Percentiles rank a stretch among this genome's conserved stretches.
Conservation (phyloP, 495 filamentous ascomycete genomes). For the Aspergillus saccharolyticus region DNA sequence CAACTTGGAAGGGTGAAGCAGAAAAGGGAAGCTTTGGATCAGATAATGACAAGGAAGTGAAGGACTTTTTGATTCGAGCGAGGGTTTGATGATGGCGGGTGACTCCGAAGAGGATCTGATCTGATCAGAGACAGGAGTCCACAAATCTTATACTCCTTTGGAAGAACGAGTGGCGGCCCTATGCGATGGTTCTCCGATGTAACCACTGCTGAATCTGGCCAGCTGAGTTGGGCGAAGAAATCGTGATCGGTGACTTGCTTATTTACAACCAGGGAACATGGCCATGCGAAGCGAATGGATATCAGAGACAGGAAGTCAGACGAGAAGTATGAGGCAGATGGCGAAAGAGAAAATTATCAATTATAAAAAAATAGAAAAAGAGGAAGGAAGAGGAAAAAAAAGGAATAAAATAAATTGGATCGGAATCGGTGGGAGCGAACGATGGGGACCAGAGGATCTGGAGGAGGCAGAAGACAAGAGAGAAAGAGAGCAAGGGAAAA, state of each 20-base stretch:
- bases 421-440: background rate
- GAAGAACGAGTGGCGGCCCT: constrained; percentile 8
- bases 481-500: constrained; percentile 8
- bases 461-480: constrained; percentile 1
- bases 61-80: constrained; percentile 6
- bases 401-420: background rate
- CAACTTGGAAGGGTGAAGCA: constrained; percentile 6
- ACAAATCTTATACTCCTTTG: constrained; percentile 23
- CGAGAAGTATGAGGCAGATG: constrained; percentile 2
- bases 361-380: constrained; percentile 6
- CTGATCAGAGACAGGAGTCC: constrained; percentile 14
- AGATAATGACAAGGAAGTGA: constrained; percentile 3
- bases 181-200: constrained; percentile 20
- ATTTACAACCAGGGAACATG: constrained; percentile 21
- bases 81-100: constrained; percentile 11
- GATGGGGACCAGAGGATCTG: background rate
- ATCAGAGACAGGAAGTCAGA: constrained; percentile 5
- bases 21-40: constrained; percentile 6
- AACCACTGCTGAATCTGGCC: constrained; percentile 12
- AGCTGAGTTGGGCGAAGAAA: constrained; percentile 21
- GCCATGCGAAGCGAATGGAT: constrained; percentile 15
- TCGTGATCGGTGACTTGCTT: constrained; percentile 19
- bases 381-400: background rate
- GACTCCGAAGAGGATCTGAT: constrained; percentile 9
- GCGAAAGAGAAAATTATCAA: constrained; percentile 6